phyloP scores from a whole-genome alignment of 257 asterid genomes.

The Anisodus acutangulus region DNA sequence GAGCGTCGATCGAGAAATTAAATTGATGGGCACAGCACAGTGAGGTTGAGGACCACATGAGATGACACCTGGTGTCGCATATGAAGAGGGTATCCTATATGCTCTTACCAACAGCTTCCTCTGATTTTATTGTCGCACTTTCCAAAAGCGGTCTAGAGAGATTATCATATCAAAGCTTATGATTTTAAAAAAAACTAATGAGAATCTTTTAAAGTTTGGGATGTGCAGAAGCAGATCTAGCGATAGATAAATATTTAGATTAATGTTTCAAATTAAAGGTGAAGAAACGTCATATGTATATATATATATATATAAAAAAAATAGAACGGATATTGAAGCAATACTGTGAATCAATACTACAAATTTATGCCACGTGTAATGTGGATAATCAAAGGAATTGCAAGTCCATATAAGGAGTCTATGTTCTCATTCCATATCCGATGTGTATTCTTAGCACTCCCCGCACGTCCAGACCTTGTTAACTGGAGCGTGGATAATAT shows the following conservation, averaged over 20 bases:
- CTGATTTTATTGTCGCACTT: neutral
- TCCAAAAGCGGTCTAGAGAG: neutral
- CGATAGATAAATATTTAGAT: neutral
- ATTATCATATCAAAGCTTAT: neutral
- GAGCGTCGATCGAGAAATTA: neutral
- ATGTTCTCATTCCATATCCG: too few relatives aligned
- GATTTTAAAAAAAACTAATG: neutral
- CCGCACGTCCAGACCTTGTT: too few relatives aligned
- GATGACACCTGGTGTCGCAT: conserved; percentile 7
- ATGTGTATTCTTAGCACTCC: too few relatives aligned
- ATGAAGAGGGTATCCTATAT: neutral
- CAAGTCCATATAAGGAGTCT: too few relatives aligned
- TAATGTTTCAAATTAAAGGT: conserved; percentile 21
- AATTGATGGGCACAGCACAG: neutral
- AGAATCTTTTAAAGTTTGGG: neutral
- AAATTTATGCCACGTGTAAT: conserved; percentile 2
- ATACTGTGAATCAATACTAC: neutral
- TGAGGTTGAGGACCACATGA: neutral
- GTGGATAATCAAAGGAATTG: neutral
- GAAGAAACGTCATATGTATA: neutral
- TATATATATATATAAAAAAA: too few relatives aligned
- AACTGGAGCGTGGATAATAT: too few relatives aligned
- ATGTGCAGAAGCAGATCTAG: neutral
- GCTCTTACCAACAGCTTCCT: neutral
- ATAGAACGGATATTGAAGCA: neutral